These are phyloP conservation scores for Paramyrothecium roridum DNA, from an alignment of 2,329 filamentous ascomycete species.

Conservation along the genomic window DNA sequence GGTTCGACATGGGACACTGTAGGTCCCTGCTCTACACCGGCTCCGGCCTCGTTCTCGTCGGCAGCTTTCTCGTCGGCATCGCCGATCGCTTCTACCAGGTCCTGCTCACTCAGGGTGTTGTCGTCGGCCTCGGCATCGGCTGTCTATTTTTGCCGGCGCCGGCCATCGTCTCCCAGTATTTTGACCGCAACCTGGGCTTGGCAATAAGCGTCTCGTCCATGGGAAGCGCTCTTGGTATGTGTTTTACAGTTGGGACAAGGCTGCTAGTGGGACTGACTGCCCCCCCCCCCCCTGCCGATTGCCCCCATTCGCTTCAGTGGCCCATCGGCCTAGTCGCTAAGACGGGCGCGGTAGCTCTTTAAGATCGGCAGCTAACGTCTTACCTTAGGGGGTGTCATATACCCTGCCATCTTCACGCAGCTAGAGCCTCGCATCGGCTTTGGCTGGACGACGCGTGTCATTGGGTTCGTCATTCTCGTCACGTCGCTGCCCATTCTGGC, in stretches of 20 bases:
- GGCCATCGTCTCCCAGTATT: conserved; percentile 2
- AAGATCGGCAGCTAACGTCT: background rate
- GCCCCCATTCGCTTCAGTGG: too few species aligned
- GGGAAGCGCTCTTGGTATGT: background rate
- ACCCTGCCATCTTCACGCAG: conserved; percentile 32
- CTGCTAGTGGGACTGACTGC: too few species aligned
- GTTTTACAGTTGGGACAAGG: background rate
- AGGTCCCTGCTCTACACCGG: conserved; percentile 24
- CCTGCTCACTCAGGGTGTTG: conserved; percentile 22
- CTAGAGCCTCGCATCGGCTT: conserved; percentile 52
- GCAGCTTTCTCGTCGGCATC: conserved; percentile 31
- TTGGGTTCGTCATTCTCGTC: conserved; percentile 40
- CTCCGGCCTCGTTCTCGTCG: conserved; percentile 33
- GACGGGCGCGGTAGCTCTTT: background rate
- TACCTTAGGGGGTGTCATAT: conserved; percentile 11
- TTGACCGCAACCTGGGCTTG: background rate
- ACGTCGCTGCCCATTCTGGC: conserved; percentile 10
- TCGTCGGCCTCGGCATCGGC: conserved; percentile 37
- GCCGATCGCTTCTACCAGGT: conserved; percentile 38
- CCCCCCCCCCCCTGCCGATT: too few species aligned
- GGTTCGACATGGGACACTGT: conserved; percentile 32
- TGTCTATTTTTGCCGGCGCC: conserved; percentile 3
- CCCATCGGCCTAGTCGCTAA: background rate
- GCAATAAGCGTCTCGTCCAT: background rate
- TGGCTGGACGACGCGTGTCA: conserved; percentile 44